These are phyloP conservation scores for Coccomyxa subellipsoidea DNA, from an alignment of 163 green algal genomes.

Conservation along the genomic window DNA sequence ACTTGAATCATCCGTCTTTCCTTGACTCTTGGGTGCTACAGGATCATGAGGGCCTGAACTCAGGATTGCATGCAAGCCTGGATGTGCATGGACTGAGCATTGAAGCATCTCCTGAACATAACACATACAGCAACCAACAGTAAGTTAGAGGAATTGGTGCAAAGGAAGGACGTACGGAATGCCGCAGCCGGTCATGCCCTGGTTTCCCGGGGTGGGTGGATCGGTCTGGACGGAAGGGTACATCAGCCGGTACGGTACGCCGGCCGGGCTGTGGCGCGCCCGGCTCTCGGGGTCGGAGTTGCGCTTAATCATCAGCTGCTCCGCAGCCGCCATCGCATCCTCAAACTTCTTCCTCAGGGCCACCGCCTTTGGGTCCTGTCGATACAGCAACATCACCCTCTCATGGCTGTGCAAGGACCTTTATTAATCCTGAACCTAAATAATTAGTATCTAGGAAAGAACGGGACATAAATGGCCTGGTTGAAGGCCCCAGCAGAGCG, in stretches of 20 bases:
- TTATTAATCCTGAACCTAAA: background rate
- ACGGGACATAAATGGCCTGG: background rate
- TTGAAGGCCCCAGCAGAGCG: no score
- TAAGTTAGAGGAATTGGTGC: background rate
- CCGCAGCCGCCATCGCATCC: background rate
- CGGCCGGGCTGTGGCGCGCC: background rate
- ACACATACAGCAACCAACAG: no score
- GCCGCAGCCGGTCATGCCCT: background rate
- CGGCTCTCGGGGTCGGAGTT: background rate
- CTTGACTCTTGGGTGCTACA: background rate
- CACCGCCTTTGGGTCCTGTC: background rate
- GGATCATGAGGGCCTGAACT: no score
- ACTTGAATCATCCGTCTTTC: no score
- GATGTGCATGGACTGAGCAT: no score
- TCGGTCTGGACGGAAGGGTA: background rate
- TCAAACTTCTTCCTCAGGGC: background rate
- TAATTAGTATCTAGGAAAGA: background rate
- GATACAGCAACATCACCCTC: background rate
- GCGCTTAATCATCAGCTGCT: conserved; percentile 1
- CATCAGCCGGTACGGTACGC: background rate
- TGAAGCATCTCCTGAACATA: no score
- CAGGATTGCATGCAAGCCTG: no score
- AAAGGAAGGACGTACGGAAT: background rate
- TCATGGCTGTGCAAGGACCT: background rate
- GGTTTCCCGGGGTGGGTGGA: background rate